These are phyloP conservation scores for Cenchrus fungigraminus DNA, from an alignment of 176 grass and related monocot species.

Conservation along the genomic window DNA sequence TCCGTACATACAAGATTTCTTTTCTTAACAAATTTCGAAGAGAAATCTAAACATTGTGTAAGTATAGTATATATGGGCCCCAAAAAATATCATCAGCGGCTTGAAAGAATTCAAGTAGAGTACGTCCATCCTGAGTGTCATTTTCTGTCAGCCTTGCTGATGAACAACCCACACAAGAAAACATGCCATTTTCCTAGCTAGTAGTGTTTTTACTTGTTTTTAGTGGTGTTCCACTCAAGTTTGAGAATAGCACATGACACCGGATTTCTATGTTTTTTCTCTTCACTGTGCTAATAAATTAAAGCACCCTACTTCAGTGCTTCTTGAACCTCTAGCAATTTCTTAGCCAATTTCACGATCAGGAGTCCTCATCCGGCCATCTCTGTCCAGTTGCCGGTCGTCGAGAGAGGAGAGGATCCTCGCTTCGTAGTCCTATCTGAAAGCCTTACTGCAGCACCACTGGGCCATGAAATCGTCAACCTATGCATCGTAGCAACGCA, in stretches of 20 bases:
- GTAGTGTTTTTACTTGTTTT: neutral
- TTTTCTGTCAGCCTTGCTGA: neutral
- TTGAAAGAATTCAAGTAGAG: too few relatives aligned
- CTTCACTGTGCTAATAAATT: too few relatives aligned
- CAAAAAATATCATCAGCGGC: too few relatives aligned
- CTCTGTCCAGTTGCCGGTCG: constrained; percentile 54
- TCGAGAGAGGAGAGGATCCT: constrained; percentile 72
- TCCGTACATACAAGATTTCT: too few relatives aligned
- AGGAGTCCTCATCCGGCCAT: constrained; percentile 90
- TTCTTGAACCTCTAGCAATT: neutral
- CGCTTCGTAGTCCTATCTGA: constrained; percentile 85
- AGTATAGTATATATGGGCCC: too few relatives aligned
- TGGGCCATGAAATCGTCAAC: constrained; percentile 75
- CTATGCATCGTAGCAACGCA: constrained; percentile 40
- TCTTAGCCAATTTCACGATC: neutral
- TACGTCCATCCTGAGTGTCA: neutral
- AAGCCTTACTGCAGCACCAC: constrained; percentile 68
- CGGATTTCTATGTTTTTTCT: neutral
- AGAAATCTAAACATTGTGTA: too few relatives aligned
- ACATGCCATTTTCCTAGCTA: neutral
- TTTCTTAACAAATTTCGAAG: too few relatives aligned
- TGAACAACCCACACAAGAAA: neutral
- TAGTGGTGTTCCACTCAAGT: neutral
- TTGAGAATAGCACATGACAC: neutral
- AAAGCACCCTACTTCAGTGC: neutral